Conservation (phyloP, 2,329 filamentous ascomycete species). For the Pseudopithomyces maydicus region DNA sequence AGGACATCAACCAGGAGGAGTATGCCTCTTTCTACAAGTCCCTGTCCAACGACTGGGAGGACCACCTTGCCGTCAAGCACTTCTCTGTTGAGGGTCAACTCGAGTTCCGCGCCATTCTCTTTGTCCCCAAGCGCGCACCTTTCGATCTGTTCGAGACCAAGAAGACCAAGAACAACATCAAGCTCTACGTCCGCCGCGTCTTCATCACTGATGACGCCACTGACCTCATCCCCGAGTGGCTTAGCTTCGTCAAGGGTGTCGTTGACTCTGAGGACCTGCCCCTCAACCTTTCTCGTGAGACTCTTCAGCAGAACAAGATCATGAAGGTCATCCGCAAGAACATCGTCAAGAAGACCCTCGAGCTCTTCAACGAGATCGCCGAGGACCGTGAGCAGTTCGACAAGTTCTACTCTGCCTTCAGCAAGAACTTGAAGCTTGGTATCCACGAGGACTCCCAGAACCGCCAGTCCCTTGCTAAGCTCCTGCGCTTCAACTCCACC, state of each 20-base stretch:
- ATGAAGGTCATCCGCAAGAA: conserved; percentile 99
- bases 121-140: conserved; percentile 98
- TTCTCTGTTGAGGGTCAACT: conserved; percentile 99
- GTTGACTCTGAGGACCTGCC: conserved; percentile 99
- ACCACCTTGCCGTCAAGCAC: conserved; percentile 99
- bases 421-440: conserved; percentile 99
- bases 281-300: conserved; percentile 99
- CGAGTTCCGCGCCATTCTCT: conserved; percentile 99
- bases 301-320: conserved; percentile 99
- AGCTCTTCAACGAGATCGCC: conserved; percentile 98
- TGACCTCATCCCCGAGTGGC: conserved; percentile 98
- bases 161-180: conserved; percentile 99
- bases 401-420: conserved; percentile 99
- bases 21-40: conserved; percentile 99
- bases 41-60: conserved; percentile 99
- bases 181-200: conserved; percentile 99
- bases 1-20: conserved; percentile 94
- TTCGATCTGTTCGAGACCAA: conserved; percentile 99
- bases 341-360: conserved; percentile 99
- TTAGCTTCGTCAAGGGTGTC: conserved; percentile 99
- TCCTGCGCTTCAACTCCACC: conserved; percentile 98
- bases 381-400: conserved; percentile 99
- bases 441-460: conserved; percentile 99
- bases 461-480: conserved; percentile 89
- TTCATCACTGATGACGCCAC: conserved; percentile 99